Evolutionary conservation across 163 green algal species (phyloP).

Genomic region (Scenedesmus sp.): DNA sequence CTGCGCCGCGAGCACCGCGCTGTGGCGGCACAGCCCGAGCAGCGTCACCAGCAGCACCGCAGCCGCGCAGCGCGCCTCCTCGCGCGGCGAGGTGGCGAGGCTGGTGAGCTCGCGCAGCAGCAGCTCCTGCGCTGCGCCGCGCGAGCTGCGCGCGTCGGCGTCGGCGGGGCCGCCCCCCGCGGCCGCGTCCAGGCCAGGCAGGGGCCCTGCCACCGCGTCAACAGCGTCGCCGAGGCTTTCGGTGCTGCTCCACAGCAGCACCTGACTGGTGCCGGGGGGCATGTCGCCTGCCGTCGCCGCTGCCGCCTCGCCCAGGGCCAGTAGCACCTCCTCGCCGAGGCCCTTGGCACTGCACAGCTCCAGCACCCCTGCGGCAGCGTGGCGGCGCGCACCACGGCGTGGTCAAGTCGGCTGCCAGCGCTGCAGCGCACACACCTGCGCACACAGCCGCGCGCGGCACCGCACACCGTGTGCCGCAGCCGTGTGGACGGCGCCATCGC

Average conservation of each 20-base stretch:
- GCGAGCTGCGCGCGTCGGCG: too few relatives aligned
- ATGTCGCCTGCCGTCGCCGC: slow-evolving; percentile 27
- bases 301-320: slow-evolving; percentile 20
- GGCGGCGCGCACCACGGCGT: not conserved
- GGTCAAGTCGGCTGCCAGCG: not conserved
- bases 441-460: too few relatives aligned
- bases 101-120: slow-evolving; percentile 15
- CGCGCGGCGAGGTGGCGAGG: slow-evolving; percentile 2
- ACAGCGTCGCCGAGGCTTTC: slow-evolving; percentile 20
- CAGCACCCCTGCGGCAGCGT: slow-evolving; percentile 8
- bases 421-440: too few relatives aligned
- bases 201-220: slow-evolving; percentile 5
- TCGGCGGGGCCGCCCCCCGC: too few relatives aligned
- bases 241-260: slow-evolving; percentile 31
- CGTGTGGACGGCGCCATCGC: not conserved
- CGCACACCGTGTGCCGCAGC: not conserved
- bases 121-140: slow-evolving; percentile 37
- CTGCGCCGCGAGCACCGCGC: slow-evolving; percentile 4
- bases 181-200: too few relatives aligned
- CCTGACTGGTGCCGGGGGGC: not conserved
- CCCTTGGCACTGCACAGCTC: slow-evolving; percentile 8
- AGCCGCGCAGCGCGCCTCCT: slow-evolving; percentile 56
- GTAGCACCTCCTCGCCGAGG: slow-evolving; percentile 27
- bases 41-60: slow-evolving; percentile 85
- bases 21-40: slow-evolving; percentile 62